phyloP scores from a whole-genome alignment of 2,329 filamentous ascomycete genomes.

The Fusarium anthophilum region DNA sequence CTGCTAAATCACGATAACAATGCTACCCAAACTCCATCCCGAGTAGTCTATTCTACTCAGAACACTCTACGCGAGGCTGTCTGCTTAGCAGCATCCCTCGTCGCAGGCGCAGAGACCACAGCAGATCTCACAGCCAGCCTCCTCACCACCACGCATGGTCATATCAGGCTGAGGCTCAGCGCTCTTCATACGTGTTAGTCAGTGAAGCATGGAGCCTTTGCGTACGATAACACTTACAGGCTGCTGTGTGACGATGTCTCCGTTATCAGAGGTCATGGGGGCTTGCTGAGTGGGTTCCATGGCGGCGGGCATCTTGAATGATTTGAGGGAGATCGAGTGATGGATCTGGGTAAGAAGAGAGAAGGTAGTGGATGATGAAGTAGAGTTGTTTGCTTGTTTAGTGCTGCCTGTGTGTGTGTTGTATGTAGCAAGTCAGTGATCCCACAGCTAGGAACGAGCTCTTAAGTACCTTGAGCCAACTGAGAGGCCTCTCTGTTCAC shows the following conservation, averaged over 20 bases:
- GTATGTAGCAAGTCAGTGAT: constrained; percentile 15
- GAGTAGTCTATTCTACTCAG: background rate
- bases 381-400: constrained; percentile 22
- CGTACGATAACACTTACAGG: constrained; percentile 47
- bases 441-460: constrained; percentile 21
- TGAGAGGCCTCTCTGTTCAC: constrained; percentile 13
- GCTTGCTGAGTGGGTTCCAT: constrained; percentile 56
- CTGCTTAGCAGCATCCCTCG: constrained; percentile 52
- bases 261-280: constrained; percentile 52
- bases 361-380: constrained; percentile 6
- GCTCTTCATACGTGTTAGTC: constrained; percentile 39
- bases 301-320: constrained; percentile 51
- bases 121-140: constrained; percentile 57
- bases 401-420: constrained; percentile 9
- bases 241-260: constrained; percentile 53
- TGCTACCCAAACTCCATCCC: constrained; percentile 25
- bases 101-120: constrained; percentile 57
- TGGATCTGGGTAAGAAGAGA: background rate
- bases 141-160: constrained; percentile 56
- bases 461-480: constrained; percentile 29
- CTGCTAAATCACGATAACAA: constrained; percentile 16
- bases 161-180: constrained; percentile 55
- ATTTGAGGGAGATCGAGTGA: background rate
- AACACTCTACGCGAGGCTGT: background rate
- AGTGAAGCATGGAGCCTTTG: background rate